Conservation (phyloP, 2,329 filamentous ascomycete species). For the Claviceps monticola region DNA sequence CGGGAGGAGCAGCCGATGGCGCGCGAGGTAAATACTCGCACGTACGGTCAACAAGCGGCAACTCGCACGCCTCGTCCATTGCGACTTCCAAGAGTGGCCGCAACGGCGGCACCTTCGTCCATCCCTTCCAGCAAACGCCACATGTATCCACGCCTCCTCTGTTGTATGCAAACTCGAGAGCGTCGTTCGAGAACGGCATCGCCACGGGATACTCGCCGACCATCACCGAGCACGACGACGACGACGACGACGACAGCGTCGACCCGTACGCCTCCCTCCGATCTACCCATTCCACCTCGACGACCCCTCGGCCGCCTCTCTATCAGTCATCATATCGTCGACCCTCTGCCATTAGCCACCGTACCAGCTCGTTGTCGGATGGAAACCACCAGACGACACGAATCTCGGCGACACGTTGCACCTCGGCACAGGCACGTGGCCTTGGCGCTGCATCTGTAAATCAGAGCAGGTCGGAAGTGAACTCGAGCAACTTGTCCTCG, state of each 20-base stretch:
- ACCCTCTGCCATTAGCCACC: conserved; percentile 20
- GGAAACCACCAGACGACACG: conserved; percentile 15
- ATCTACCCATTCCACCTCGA: conserved; percentile 7
- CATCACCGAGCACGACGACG: conserved; percentile 38
- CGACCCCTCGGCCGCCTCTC: conserved; percentile 3
- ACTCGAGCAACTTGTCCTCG: conserved; percentile 19
- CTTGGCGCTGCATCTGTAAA: conserved; percentile 26
- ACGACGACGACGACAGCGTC: conserved; percentile 26
- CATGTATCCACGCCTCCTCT: conserved; percentile 45
- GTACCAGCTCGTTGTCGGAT: conserved; percentile 21
- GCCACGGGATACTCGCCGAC: conserved; percentile 32
- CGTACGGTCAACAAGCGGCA: conserved; percentile 43
- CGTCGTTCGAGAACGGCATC: conserved; percentile 31
- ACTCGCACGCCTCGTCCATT: conserved; percentile 39
- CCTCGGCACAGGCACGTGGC: conserved; percentile 17
- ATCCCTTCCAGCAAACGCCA: conserved; percentile 52
- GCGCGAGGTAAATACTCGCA: conserved; percentile 32
- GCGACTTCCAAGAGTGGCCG: conserved; percentile 38
- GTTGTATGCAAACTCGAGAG: conserved; percentile 42
- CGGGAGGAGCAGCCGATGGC: background rate
- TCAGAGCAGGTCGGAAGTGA: conserved; percentile 34
- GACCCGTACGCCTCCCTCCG: conserved; percentile 10
- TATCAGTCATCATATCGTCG: conserved; percentile 12
- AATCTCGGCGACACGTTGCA: conserved; percentile 14
- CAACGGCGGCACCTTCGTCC: conserved; percentile 39